A percentile compares a stretch with the other conserved stretches of the same genome.
phyloP scores from a whole-genome alignment of 2,329 filamentous ascomycete species.

The Colletotrichum ledebouriae region DNA sequence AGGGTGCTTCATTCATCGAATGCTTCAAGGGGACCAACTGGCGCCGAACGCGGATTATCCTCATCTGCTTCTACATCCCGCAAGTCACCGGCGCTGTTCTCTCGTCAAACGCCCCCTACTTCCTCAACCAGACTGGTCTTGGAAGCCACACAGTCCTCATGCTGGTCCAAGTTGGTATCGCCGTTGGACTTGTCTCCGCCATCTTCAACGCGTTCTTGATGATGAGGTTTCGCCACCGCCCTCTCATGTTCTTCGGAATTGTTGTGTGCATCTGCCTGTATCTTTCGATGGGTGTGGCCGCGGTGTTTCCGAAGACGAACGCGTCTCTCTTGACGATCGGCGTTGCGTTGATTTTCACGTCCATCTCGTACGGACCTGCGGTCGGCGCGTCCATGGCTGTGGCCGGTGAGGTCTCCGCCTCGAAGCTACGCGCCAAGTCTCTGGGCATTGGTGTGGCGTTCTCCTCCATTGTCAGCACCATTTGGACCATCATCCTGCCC shows the following conservation, averaged over 20 bases:
- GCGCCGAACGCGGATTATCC: constrained; percentile 50
- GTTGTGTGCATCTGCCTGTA: constrained; percentile 43
- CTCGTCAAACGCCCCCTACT: constrained; percentile 46
- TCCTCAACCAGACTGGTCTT: constrained; percentile 45
- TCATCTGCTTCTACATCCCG: constrained; percentile 43
- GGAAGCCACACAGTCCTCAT: constrained; percentile 42
- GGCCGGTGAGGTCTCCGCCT: constrained; percentile 39
- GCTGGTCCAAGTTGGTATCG: constrained; percentile 45
- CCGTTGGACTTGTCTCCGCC: constrained; percentile 42
- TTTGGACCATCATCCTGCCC: constrained; percentile 46
- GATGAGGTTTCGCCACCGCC: constrained; percentile 44
- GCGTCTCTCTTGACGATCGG: constrained; percentile 43
- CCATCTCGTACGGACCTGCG: constrained; percentile 44
- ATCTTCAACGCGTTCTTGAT: constrained; percentile 45
- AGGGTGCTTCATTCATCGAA: constrained; percentile 50
- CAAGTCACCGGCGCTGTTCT: constrained; percentile 43
- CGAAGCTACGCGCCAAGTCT: constrained; percentile 38
- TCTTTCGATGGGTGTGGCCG: constrained; percentile 45
- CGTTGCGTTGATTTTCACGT: constrained; percentile 43
- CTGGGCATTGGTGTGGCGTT: constrained; percentile 36
- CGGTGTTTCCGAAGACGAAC: constrained; percentile 38
- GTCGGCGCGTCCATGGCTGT: constrained; percentile 43
- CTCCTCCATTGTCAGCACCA: constrained; percentile 35
- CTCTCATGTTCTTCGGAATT: constrained; percentile 44
- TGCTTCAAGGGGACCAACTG: constrained; percentile 52